phyloP scores from a whole-genome alignment of 768 basidiomycete genomes.

The Kondoa subrosea region DNA sequence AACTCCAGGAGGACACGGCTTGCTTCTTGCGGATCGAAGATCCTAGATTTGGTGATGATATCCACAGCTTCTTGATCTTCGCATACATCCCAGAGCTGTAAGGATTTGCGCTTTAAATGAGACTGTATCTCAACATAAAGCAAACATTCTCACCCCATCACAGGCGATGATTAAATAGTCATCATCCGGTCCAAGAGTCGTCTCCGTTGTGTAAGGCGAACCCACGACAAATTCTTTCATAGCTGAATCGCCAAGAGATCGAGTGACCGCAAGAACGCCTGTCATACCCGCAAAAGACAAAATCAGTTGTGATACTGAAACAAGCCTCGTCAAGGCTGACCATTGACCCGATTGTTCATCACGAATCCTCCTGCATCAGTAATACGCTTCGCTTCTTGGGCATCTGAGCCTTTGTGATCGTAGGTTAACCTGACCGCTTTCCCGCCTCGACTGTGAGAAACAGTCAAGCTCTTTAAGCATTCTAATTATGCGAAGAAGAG shows the following conservation, averaged over 20 bases:
- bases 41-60: slow-evolving; percentile 44
- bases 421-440: slow-evolving; percentile 86
- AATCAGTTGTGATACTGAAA: too few species aligned
- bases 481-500: neutral
- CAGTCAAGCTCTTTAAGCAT: neutral
- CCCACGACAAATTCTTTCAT: slow-evolving; percentile 99
- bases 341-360: slow-evolving; percentile 95
- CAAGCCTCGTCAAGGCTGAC: slow-evolving; percentile 31
- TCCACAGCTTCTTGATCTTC: slow-evolving; percentile 82
- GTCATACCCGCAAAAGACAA: neutral
- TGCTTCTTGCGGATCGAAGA: slow-evolving; percentile 65
- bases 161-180: slow-evolving; percentile 92
- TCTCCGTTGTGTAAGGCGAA: slow-evolving; percentile 95
- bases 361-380: slow-evolving; percentile 96
- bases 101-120: neutral
- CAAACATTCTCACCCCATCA: slow-evolving; percentile 63
- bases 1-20: slow-evolving; percentile 58
- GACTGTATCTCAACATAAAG: neutral
- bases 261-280: slow-evolving; percentile 78
- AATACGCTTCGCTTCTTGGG: slow-evolving; percentile 93
- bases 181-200: slow-evolving; percentile 70
- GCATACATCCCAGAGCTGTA: slow-evolving; percentile 87
- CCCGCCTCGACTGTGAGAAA: slow-evolving; percentile 45
- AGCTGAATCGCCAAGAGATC: slow-evolving; percentile 85
- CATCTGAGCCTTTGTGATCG: slow-evolving; percentile 95